Evolutionary conservation across 1,284 basidiomycete genomes (phyloP).

Genomic region (Anthracocystis walkeri): DNA sequence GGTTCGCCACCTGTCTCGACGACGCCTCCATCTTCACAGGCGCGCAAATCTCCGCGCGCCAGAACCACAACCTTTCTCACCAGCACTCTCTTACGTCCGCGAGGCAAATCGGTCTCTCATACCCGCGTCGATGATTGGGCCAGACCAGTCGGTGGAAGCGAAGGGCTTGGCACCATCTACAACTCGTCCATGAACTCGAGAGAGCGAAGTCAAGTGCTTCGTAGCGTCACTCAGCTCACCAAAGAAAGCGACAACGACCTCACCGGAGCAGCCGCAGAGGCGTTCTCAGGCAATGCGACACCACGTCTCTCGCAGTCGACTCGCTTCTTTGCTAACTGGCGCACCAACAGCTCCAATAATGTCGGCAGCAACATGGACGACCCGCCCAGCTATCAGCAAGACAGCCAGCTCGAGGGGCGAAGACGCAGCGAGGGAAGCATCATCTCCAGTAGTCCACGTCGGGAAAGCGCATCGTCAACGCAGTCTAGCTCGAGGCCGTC

Average conservation of each 20-base stretch:
- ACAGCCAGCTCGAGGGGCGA: conserved; percentile 10
- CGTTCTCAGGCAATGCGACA: conserved; percentile 27
- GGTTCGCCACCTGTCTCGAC: neutral
- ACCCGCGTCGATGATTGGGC: conserved; percentile 29
- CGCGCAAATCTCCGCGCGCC: conserved; percentile 26
- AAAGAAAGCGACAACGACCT: conserved; percentile 36
- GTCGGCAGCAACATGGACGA: conserved; percentile 5
- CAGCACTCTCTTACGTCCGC: conserved; percentile 22
- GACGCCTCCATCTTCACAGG: conserved; percentile 11
- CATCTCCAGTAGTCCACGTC: conserved; percentile 17
- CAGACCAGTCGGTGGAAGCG: conserved; percentile 46
- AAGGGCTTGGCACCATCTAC: conserved; percentile 46
- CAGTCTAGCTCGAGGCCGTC: conserved; percentile 14
- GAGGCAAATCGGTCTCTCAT: conserved; percentile 28
- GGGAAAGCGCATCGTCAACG: conserved; percentile 6
- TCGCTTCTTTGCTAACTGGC: conserved; percentile 25
- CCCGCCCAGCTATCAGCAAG: conserved; percentile 35
- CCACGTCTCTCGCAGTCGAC: conserved; percentile 8
- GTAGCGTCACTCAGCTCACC: conserved; percentile 44
- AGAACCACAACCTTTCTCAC: conserved; percentile 30
- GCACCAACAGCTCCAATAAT: conserved; percentile 14
- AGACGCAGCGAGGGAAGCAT: conserved; percentile 39
- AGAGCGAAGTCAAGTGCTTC: conserved; percentile 44
- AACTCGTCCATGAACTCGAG: conserved; percentile 24
- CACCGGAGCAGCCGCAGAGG: conserved; percentile 35